Conservation (phyloP, 75 land plant species). For the Isoetes taiwanensis region DNA sequence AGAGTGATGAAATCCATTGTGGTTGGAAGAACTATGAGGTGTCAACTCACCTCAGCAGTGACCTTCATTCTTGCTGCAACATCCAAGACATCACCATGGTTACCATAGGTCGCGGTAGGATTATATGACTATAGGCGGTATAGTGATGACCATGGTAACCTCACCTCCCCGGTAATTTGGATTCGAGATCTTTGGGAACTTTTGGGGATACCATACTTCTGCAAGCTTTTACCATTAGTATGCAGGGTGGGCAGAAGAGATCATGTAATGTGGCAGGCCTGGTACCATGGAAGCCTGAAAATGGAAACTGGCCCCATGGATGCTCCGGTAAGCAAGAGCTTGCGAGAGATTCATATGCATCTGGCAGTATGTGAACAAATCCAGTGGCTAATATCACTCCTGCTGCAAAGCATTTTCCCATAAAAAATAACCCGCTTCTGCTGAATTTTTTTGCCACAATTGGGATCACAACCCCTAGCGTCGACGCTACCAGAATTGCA, state of each 20-base stretch:
- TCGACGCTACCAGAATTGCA: constrained; percentile 11
- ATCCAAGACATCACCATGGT: constrained; percentile 31
- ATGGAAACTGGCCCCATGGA: constrained; percentile 18
- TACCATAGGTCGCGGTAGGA: too few relatives aligned
- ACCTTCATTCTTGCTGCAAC: too few relatives aligned
- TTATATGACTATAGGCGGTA: too few relatives aligned
- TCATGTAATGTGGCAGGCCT: constrained; percentile 4
- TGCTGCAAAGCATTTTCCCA: constrained; percentile 21
- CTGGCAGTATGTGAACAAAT: constrained; percentile 24
- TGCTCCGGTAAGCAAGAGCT: constrained; percentile 11
- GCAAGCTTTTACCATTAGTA: too few relatives aligned
- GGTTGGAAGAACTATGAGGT: too few relatives aligned
- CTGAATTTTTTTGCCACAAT: constrained; percentile 5
- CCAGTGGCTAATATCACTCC: constrained; percentile 29
- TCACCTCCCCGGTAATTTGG: too few relatives aligned
- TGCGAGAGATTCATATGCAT: constrained; percentile 13
- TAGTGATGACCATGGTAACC: too few relatives aligned
- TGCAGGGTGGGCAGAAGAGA: constrained; percentile 11
- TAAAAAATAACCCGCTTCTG: constrained; percentile 15
- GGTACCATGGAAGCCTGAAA: constrained; percentile 25
- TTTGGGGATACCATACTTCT: too few relatives aligned
- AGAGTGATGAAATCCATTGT: constrained; percentile 36
- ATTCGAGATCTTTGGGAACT: too few relatives aligned
- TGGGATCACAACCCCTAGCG: constrained; percentile 17
- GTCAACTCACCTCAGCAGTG: too few relatives aligned